Base-by-base conservation (phyloP, 139 green algal genomes). In the Trebouxia sp. region DNA sequence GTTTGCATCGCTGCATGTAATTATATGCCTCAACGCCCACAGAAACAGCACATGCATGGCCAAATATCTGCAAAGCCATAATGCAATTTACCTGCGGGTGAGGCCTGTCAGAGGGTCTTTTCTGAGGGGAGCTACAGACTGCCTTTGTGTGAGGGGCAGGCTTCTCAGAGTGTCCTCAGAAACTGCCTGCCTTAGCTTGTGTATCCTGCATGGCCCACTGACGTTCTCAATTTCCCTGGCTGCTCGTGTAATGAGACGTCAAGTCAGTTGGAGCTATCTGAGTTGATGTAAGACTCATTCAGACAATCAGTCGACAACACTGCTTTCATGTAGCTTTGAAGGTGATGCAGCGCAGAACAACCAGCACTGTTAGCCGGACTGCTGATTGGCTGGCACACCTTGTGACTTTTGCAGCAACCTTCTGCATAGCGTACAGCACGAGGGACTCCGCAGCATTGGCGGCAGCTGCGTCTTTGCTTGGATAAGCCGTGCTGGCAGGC, bases 361-460 rank as follows among this genome's bases (percentile, higher is more conserved):
- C n/a, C n/a, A n/a, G n/a, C n/a, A n/a, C n/a, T n/a, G n/a, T n/a
- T n/a, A n/a, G n/a, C n/a, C n/a, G n/a, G n/a, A n/a, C n/a, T n/a
- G n/a, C n/a, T n/a, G n/a, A 9, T 45, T 38, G 67, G 39, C 11
- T 45, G 28, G 66, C 79, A 50, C 28, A 72, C 41, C 47, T 47
- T 24, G 35, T 24, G 47, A 65, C 65, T 26, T 72, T 45, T 2
- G 32, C 35, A 30, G 62, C 62, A 45, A 72, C 62, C 12, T 30
- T 72, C 11, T 58, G 12, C 28, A 48, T 65, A n/a, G 51, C 53
- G 67, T 24, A 45, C 26, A 53, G 53, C 51, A 41, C 66, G 66
- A 78, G 75, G 28, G 48, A 41, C 65, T 58, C 22, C 43, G 47
- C 82, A 83, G 50, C 30, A 41, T 75, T 70, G 41, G 65, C 15